phyloP scores from a whole-genome alignment of 257 asterid genomes.

The Jasminum sambac region DNA sequence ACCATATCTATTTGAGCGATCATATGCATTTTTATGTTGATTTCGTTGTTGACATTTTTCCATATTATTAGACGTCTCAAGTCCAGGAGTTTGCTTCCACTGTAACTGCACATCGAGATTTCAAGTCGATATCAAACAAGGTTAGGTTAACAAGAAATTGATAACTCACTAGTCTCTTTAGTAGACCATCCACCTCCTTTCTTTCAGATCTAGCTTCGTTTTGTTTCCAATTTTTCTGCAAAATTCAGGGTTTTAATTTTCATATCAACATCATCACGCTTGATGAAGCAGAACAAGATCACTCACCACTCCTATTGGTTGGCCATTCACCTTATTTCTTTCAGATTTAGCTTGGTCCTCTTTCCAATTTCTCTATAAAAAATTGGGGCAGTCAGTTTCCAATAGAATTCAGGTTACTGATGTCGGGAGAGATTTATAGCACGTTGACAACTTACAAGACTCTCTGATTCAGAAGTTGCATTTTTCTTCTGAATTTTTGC shows the following conservation, averaged over 20 bases:
- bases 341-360: constrained; percentile 54
- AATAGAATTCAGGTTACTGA: constrained; percentile 16
- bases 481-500: constrained; percentile 66
- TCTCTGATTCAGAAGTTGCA: constrained; percentile 55
- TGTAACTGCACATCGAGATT: constrained; percentile 54
- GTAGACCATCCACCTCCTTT: constrained; percentile 46
- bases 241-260: constrained; percentile 24
- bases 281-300: constrained; percentile 16
- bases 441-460: constrained; percentile 54
- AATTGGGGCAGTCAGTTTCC: constrained; percentile 26
- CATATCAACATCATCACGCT: constrained; percentile 3
- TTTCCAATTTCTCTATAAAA: constrained; percentile 72
- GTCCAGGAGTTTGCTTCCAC: constrained; percentile 57
- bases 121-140: constrained; percentile 27
- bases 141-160: constrained; percentile 12
- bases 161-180: constrained; percentile 74
- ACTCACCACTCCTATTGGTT: constrained; percentile 46
- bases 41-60: constrained; percentile 31
- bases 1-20: constrained; percentile 32
- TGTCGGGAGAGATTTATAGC: constrained; percentile 11
- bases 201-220: constrained; percentile 34
- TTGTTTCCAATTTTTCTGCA: constrained; percentile 46
- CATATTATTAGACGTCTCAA: constrained; percentile 35
- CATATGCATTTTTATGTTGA: constrained; percentile 30
- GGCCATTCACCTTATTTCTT: constrained; percentile 36